Conservation (phyloP, 768 basidiomycete genomes). For the Amanita pallidorosea region DNA sequence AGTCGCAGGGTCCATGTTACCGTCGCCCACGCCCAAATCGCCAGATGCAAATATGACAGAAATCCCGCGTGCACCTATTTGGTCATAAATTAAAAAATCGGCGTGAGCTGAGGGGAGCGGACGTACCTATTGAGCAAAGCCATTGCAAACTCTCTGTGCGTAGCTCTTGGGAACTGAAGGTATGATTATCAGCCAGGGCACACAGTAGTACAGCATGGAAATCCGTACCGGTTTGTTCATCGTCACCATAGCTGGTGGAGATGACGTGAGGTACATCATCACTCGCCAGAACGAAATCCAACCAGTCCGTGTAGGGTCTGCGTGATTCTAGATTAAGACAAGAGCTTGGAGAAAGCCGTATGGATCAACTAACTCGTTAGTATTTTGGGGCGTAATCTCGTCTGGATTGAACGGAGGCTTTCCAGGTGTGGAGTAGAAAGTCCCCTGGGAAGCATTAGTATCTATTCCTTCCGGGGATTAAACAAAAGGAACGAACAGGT, state of each 20-base stretch:
- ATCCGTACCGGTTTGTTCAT: slow-evolving; percentile 52
- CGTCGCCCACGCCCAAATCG: slow-evolving; percentile 58
- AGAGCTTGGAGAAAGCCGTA: slow-evolving; percentile 4
- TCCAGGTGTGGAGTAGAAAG: slow-evolving; percentile 56
- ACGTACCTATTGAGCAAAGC: slow-evolving; percentile 50
- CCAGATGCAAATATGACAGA: slow-evolving; percentile 55
- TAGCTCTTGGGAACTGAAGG: slow-evolving; percentile 41
- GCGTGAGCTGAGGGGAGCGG: no score
- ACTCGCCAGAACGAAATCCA: slow-evolving; percentile 40
- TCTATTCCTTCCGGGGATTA: background rate
- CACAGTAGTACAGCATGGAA: background rate
- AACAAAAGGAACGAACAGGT: slow-evolving; percentile 18
- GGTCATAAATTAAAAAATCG: background rate
- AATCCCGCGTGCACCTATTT: slow-evolving; percentile 47
- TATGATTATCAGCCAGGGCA: background rate
- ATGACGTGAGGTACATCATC: slow-evolving; percentile 42
- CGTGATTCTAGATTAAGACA: background rate
- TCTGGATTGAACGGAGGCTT: slow-evolving; percentile 48
- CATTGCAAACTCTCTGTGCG: slow-evolving; percentile 40
- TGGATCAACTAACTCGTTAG: slow-evolving; percentile 21
- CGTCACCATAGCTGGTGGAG: slow-evolving; percentile 59
- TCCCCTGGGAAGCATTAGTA: slow-evolving; percentile 19
- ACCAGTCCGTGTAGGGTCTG: slow-evolving; percentile 36
- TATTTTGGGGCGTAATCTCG: slow-evolving; percentile 20
- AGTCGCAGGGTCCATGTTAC: slow-evolving; percentile 35